Evolutionary conservation across 345 rosid genomes (phyloP).

Genomic region (Populus ilicifolia): DNA sequence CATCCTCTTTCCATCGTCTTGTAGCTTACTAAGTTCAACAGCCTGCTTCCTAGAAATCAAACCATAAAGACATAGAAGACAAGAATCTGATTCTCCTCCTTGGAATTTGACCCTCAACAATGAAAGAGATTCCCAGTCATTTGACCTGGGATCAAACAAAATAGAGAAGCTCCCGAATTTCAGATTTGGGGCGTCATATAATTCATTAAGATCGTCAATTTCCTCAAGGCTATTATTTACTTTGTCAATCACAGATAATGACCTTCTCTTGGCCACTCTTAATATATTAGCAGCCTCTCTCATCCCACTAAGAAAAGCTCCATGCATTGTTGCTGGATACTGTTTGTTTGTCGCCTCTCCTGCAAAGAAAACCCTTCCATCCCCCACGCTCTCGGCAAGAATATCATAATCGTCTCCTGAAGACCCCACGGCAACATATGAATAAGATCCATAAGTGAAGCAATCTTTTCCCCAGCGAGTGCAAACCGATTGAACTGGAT

Average conservation of each 20-base stretch:
- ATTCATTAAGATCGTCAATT: constrained; percentile 27
- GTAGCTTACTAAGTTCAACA: constrained; percentile 43
- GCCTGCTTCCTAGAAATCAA: constrained; percentile 54
- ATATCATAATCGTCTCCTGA: constrained; percentile 97
- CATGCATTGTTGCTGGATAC: constrained; percentile 97
- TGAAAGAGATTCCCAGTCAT: constrained; percentile 43
- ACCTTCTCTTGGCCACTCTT: constrained; percentile 67
- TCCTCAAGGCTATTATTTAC: constrained; percentile 25
- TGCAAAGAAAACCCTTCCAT: constrained; percentile 93
- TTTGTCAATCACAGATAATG: constrained; percentile 27
- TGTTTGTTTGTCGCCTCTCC: constrained; percentile 96
- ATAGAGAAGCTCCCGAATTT: constrained; percentile 47
- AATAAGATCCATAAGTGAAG: constrained; percentile 82
- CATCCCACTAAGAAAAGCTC: constrained; percentile 97
- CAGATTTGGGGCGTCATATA: constrained; percentile 55
- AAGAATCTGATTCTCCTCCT: constrained; percentile 28
- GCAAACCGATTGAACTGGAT: constrained; percentile 87
- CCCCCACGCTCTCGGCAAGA: constrained; percentile 85
- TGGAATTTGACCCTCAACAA: constrained; percentile 45
- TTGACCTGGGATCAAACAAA: constrained; percentile 53
- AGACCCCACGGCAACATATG: constrained; percentile 83
- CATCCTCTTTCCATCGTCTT: constrained; percentile 48
- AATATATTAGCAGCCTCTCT: constrained; percentile 89
- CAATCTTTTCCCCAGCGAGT: constrained; percentile 91
- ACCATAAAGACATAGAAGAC: constrained; percentile 40